Base-by-base conservation (phyloP, 2,329 filamentous ascomycete species). In the Colletotrichum scovillei region DNA sequence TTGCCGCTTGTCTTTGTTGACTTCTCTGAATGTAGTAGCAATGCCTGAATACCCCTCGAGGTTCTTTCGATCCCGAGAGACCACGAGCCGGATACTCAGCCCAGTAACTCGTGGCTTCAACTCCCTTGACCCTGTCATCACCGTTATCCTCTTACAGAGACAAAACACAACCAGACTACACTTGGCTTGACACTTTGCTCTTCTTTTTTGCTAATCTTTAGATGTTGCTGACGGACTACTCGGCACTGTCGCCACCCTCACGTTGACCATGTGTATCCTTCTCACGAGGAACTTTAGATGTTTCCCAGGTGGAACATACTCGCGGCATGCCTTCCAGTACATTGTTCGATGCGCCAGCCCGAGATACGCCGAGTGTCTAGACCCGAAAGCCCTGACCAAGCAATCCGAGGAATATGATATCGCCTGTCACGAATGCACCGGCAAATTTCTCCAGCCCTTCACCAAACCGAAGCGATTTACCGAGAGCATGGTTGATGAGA, bases 271-370 rank as follows among this genome's bases (percentile, higher is more conserved):
- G 66, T 75, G 70, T 24, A 63, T 70, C 19, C 32, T 69, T 26
- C 63, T 74, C 30, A 52, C 28, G 7, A 62, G 71, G 19, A 35
- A n/a, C 11, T 73, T 66, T n/a, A 19, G 9, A 3, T 75, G 71
- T 46, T 38, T 28, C 24, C 22, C 16, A 4, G 28, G 42, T 9
- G 46, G 28, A 4, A 38, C 24, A 2, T 3, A 2, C 6, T 16
- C 14, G 7, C 12, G 19, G 8, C 73, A 75, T 42, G n/a, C 46
- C 22, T 57, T 57, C 16, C 49, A 52, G 12, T 71, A 71, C 30
- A 30, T 75, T 22, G 22, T 63, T 12, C 66, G 71, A 26, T 75
- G 73, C 58, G 71, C 73, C 22, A 75, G 67, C 52, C 70, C 70
- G 12, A 35, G 35, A 30, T 73, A 73, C n/a, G 28, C 26, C 26